Evolutionary conservation across 2,329 filamentous ascomycete genomes (phyloP).

Genomic region (Ceratocystis lukuohia): DNA sequence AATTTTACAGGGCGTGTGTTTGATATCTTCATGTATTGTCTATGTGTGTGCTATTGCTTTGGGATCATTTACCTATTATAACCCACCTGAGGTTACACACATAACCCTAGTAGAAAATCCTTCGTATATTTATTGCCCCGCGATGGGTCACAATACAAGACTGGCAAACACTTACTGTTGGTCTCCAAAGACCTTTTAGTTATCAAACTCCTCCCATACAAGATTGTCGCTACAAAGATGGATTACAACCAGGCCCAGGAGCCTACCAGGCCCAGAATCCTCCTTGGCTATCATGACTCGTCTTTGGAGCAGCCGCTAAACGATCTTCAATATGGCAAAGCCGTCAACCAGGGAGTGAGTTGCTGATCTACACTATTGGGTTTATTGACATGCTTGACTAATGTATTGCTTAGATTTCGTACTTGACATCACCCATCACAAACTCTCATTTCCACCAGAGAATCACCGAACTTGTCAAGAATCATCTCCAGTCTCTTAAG

Average conservation of each 20-base stretch:
- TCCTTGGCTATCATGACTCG: constrained; percentile 57
- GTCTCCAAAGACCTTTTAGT: neutral
- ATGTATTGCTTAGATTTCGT: constrained; percentile 49
- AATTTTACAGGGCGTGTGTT: too few species aligned
- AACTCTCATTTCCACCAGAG: constrained; percentile 58
- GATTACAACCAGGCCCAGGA: constrained; percentile 10
- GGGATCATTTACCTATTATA: neutral
- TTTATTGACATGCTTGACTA: constrained; percentile 11
- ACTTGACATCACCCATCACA: constrained; percentile 66
- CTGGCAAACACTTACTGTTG: neutral
- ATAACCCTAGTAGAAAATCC: constrained; percentile 11
- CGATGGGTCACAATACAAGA: neutral
- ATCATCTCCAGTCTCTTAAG: constrained; percentile 38
- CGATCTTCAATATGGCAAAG: constrained; percentile 50
- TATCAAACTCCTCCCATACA: neutral
- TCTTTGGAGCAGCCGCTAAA: constrained; percentile 46
- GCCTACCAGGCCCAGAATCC: constrained; percentile 9
- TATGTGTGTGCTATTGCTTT: neutral
- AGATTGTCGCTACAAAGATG: neutral
- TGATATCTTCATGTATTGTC: too few species aligned
- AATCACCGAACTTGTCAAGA: constrained; percentile 47
- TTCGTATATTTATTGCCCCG: neutral
- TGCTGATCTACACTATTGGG: neutral
- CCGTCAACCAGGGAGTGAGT: constrained; percentile 57
- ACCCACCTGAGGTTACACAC: neutral